Conservation (phyloP, 768 basidiomycete species). For the Kwoniella sp. region DNA sequence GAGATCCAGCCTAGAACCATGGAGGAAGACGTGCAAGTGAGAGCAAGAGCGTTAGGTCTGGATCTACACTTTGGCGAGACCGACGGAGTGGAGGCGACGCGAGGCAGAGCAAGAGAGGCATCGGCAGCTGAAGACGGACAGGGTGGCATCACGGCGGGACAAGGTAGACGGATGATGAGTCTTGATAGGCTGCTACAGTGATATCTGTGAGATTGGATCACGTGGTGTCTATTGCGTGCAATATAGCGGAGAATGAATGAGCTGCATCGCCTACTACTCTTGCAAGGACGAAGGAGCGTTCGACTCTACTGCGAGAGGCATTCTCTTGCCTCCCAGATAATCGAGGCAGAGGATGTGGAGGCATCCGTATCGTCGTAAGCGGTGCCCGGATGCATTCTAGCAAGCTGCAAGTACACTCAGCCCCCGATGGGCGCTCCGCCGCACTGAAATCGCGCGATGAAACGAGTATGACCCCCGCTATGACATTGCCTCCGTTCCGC, state of each 20-base stretch:
- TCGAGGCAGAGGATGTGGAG: no score
- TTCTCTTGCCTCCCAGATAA: no score
- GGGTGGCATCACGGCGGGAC: slow-evolving; percentile 7
- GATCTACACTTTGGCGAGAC: neutral
- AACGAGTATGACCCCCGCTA: no score
- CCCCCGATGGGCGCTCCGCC: no score
- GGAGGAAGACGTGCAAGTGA: neutral
- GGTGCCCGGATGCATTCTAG: no score
- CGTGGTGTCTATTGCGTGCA: neutral
- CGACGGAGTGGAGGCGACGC: neutral
- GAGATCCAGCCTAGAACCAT: neutral
- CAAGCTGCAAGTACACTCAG: no score
- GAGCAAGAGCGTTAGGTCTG: slow-evolving; percentile 3
- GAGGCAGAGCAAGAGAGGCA: neutral
- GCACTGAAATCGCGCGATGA: no score
- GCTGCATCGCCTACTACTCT: neutral
- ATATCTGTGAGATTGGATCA: neutral
- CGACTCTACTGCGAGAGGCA: no score
- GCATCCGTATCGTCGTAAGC: no score
- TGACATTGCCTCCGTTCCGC: no score
- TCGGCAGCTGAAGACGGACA: neutral
- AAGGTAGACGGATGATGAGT: slow-evolving; percentile 17
- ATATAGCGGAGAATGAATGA: neutral
- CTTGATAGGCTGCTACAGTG: slow-evolving; percentile 16
- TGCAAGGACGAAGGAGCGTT: neutral